Evolutionary conservation across 148 eudicot genomes (phyloP).

Genomic region (Agrostemma githago): DNA sequence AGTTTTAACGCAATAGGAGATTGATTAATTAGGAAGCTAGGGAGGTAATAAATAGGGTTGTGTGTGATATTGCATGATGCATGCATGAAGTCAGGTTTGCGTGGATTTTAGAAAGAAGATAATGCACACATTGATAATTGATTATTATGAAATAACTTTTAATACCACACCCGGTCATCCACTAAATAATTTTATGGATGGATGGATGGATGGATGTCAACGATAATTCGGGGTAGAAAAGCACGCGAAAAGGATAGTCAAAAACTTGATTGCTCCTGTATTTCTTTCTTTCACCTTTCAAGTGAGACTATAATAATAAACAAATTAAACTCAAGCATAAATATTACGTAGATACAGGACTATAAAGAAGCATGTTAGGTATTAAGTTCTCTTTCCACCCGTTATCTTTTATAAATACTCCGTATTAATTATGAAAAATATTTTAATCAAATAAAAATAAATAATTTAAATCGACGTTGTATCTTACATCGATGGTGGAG

Average conservation of each 20-base stretch:
- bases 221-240: not conserved
- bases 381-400: no score
- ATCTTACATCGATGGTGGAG: no score
- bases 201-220: constrained; percentile 8
- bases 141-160: not conserved
- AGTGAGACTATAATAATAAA: no score
- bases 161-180: not conserved
- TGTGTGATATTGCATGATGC: not conserved
- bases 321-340: no score
- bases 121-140: not conserved
- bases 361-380: no score
- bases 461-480: no score
- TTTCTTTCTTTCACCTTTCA: not conserved
- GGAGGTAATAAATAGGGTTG: not conserved
- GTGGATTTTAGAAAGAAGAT: not conserved
- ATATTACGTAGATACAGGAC: no score
- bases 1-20: not conserved
- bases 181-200: constrained; percentile 1
- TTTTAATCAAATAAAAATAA: no score
- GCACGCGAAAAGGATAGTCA: not conserved
- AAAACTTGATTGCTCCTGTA: not conserved
- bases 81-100: not conserved
- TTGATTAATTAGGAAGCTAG: not conserved
- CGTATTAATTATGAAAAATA: no score
- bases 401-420: no score